Conservation (phyloP, 768 basidiomycete species). For the Phlebiopsis flavidoalba region DNA sequence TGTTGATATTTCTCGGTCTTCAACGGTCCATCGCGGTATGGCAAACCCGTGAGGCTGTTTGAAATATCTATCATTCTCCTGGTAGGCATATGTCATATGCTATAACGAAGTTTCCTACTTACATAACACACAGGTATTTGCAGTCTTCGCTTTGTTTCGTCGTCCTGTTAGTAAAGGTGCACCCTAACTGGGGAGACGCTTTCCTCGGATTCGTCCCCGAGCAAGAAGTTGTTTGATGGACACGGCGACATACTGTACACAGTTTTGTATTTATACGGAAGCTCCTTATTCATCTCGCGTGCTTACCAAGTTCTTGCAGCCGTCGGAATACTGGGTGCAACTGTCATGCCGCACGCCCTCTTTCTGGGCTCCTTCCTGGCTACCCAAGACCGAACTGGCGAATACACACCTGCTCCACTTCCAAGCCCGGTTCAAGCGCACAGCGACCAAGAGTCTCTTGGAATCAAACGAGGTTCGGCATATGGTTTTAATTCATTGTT, state of each 20-base stretch:
- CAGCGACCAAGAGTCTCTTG: neutral
- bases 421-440: conserved; percentile 10
- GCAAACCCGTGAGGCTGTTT: conserved; percentile 56
- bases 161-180: conserved; percentile 64
- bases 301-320: neutral
- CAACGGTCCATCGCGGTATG: conserved; percentile 61
- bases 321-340: conserved; percentile 71
- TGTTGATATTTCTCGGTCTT: conserved; percentile 58
- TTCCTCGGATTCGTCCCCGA: conserved; percentile 78
- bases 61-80: conserved; percentile 63
- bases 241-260: conserved; percentile 51
- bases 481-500: conserved; percentile 19
- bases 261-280: conserved; percentile 32
- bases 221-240: conserved; percentile 44
- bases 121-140: conserved; percentile 35
- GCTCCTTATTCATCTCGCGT: neutral
- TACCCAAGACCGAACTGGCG: conserved; percentile 54
- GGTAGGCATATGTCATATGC: conserved; percentile 53
- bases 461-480: conserved; percentile 1
- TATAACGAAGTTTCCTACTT: conserved; percentile 61
- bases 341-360: conserved; percentile 89
- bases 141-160: conserved; percentile 75
- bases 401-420: conserved; percentile 16
- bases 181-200: conserved; percentile 64
- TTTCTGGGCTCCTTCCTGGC: conserved; percentile 85